Percentiles rank a stretch among this genome's conserved stretches.
phyloP scores from a whole-genome alignment of 2,329 filamentous ascomycete genomes.

The Colletotrichum horii region DNA sequence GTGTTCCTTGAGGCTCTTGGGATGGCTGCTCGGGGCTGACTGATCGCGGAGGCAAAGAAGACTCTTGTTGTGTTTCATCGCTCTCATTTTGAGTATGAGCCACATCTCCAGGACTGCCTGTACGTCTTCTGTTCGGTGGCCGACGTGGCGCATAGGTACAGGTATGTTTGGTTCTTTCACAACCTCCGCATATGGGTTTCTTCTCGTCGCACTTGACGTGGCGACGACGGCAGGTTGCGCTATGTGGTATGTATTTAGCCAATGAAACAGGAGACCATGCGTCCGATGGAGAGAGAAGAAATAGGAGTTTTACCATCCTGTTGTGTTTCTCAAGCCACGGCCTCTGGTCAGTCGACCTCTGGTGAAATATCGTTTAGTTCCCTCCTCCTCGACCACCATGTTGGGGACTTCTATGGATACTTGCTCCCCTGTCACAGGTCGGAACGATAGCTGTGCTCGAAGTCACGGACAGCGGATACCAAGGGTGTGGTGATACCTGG shows the following conservation, averaged over 20 bases:
- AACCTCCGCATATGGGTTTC: slow-evolving; percentile 25
- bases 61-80: background rate
- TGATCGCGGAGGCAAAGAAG: background rate
- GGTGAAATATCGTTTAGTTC: slow-evolving; percentile 3
- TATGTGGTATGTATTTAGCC: background rate
- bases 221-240: slow-evolving; percentile 18
- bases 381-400: slow-evolving; percentile 1
- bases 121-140: background rate
- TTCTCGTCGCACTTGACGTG: slow-evolving; percentile 30
- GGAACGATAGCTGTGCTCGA: background rate
- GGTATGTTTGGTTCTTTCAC: background rate
- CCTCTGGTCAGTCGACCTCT: slow-evolving; percentile 13
- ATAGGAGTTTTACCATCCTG: slow-evolving; percentile 4
- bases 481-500: background rate
- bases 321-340: slow-evolving; percentile 14
- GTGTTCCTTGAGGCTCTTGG: background rate
- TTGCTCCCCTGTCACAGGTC: background rate
- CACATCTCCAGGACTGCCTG: background rate
- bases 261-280: background rate
- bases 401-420: background rate
- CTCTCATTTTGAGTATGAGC: background rate
- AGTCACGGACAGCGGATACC: background rate
- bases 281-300: background rate
- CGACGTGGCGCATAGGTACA: background rate
- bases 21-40: background rate